These are phyloP conservation scores for Crucibulum laeve DNA, from an alignment of 768 basidiomycete genomes.

Conservation along the genomic window DNA sequence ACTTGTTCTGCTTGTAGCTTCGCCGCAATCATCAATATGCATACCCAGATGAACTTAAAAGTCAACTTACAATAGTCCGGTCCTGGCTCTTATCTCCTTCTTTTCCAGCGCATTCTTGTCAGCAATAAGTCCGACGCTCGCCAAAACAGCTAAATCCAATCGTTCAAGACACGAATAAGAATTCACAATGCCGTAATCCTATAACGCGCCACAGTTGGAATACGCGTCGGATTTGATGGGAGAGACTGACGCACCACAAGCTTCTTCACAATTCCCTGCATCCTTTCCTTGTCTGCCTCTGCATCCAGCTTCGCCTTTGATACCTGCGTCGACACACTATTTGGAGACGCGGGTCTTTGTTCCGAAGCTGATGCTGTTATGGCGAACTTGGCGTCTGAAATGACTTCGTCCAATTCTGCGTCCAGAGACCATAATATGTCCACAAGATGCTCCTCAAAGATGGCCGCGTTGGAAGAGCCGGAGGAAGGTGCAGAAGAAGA, in stretches of 20 bases:
- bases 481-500: conserved; percentile 60
- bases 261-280: conserved; percentile 54
- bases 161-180: conserved; percentile 67
- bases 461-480: conserved; percentile 32
- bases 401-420: conserved; percentile 67
- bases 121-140: conserved; percentile 61
- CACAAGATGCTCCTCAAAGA: conserved; percentile 68
- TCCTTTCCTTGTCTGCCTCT: conserved; percentile 59
- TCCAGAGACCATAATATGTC: conserved; percentile 84
- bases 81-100: conserved; percentile 78
- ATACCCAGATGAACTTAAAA: not conserved
- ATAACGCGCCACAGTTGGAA: conserved; percentile 3
- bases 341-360: conserved; percentile 11
- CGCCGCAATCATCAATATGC: conserved; percentile 5
- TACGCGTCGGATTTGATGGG: not conserved
- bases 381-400: conserved; percentile 47
- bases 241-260: conserved; percentile 47
- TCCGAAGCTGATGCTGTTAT: conserved; percentile 30
- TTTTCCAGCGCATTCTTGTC: conserved; percentile 66
- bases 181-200: conserved; percentile 59
- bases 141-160: conserved; percentile 62
- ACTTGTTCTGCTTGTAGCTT: conserved; percentile 97
- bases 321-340: conserved; percentile 14
- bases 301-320: conserved; percentile 45
- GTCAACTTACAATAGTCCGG: conserved; percentile 70